A percentile compares a stretch with the other conserved stretches of the same genome.
These are phyloP conservation scores for Ophiostoma tasmaniense DNA, from an alignment of 2,329 filamentous ascomycete genomes.

Conservation along the genomic window DNA sequence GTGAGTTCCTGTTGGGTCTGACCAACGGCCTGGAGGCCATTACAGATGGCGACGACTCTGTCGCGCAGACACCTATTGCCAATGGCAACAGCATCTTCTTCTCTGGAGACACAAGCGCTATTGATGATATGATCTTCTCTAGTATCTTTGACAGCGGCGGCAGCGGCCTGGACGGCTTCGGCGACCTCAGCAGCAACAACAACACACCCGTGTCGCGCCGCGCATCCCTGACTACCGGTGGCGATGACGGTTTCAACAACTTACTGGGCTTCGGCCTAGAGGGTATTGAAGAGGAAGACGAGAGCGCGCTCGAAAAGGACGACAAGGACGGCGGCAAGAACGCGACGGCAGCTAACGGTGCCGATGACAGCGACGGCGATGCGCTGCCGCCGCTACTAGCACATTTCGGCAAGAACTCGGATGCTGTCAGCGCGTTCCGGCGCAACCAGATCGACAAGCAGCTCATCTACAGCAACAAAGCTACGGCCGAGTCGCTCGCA, in stretches of 20 bases:
- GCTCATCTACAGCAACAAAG: constrained; percentile 51
- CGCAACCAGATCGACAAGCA: constrained; percentile 56
- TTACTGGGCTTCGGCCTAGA: not conserved
- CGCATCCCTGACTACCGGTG: not conserved
- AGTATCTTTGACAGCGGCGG: constrained; percentile 3
- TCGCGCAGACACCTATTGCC: constrained; percentile 30
- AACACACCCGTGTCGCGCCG: not conserved
- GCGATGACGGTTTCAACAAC: not conserved
- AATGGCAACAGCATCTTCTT: not conserved
- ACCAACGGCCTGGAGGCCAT: constrained; percentile 36
- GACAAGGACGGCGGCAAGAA: constrained; percentile 27
- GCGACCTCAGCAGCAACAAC: not conserved
- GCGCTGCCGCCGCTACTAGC: constrained; percentile 46
- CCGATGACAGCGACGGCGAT: constrained; percentile 26
- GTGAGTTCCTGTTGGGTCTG: constrained; percentile 10
- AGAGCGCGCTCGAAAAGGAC: not conserved
- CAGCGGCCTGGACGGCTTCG: not conserved
- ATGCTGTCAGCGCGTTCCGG: constrained; percentile 71
- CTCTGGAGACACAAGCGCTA: not conserved
- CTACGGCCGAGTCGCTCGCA: constrained; percentile 53
- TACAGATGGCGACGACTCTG: constrained; percentile 41
- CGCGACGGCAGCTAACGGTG: constrained; percentile 1
- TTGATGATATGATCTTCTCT: constrained; percentile 5
- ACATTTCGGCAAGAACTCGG: constrained; percentile 57
- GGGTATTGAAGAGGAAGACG: constrained; percentile 3